phyloP scores from a whole-genome alignment of 2,329 filamentous ascomycete genomes.

The Talaromyces sp. region DNA sequence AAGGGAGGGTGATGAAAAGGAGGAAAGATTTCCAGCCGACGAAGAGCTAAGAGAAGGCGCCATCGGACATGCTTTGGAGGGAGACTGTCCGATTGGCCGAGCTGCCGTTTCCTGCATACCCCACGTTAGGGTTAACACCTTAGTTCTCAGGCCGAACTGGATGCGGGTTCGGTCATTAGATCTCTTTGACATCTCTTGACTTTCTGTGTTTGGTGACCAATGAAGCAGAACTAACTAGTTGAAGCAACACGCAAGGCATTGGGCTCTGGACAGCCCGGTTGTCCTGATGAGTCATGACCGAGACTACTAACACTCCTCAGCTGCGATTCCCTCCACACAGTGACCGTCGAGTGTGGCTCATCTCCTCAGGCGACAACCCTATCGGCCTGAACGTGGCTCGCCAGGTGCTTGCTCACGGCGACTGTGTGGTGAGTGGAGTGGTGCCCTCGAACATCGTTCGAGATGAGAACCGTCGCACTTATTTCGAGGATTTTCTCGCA shows the following conservation, averaged over 20 bases:
- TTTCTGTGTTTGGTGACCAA: not conserved
- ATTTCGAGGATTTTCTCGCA: conserved; percentile 75
- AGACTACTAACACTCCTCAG: conserved; percentile 34
- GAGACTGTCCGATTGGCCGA: conserved; percentile 3
- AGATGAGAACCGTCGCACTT: conserved; percentile 68
- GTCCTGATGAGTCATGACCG: conserved; percentile 32
- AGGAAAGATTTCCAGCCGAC: conserved; percentile 11
- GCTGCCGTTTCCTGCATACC: conserved; percentile 1
- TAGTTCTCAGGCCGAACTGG: not conserved
- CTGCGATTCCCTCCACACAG: conserved; percentile 58
- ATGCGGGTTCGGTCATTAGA: not conserved
- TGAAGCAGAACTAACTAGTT: not conserved
- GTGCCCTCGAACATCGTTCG: conserved; percentile 71
- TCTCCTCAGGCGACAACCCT: conserved; percentile 82
- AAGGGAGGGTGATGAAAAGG: conserved; percentile 3
- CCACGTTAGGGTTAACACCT: conserved; percentile 12
- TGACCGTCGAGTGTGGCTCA: conserved; percentile 82
- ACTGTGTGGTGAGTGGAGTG: conserved; percentile 82
- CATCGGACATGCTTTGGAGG: conserved; percentile 1
- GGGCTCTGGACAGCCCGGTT: conserved; percentile 25
- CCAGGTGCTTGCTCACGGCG: conserved; percentile 81
- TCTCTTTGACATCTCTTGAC: not conserved
- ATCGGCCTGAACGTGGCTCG: conserved; percentile 78
- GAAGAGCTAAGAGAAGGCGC: not conserved
- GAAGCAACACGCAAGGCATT: not conserved